These are phyloP conservation scores for Colletotrichum neosansevieriae DNA, from an alignment of 2,329 filamentous ascomycete species.

Conservation along the genomic window DNA sequence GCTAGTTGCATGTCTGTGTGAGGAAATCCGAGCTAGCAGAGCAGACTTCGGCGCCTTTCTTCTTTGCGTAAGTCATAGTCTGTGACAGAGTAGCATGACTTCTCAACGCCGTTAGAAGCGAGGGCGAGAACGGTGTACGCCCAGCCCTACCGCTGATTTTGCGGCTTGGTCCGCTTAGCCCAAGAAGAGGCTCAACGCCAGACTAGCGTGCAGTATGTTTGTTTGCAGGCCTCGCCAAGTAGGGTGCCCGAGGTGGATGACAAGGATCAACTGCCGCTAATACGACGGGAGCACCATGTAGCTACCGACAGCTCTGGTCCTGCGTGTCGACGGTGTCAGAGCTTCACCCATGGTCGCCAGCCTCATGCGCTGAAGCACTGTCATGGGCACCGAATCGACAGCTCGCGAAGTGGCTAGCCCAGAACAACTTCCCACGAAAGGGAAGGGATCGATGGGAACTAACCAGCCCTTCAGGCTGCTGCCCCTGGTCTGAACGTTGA, in stretches of 20 bases:
- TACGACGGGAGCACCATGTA: slow-evolving; percentile 1
- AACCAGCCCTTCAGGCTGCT: not conserved
- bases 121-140: slow-evolving; percentile 7
- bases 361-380: slow-evolving; percentile 7
- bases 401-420: no score
- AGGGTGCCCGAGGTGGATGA: not conserved
- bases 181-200: slow-evolving; percentile 29
- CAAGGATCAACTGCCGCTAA: slow-evolving; percentile 7
- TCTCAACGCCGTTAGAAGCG: not conserved
- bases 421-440: no score
- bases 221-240: not conserved
- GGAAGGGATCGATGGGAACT: not conserved
- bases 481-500: slow-evolving; percentile 16
- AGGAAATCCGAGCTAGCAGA: slow-evolving; percentile 17
- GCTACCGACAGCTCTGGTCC: slow-evolving; percentile 7
- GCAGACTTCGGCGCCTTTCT: slow-evolving; percentile 33
- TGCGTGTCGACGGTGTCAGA: slow-evolving; percentile 11
- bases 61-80: slow-evolving; percentile 30
- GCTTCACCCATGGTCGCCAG: slow-evolving; percentile 6
- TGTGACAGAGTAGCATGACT: slow-evolving; percentile 11
- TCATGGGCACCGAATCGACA: not conserved
- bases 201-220: slow-evolving; percentile 14
- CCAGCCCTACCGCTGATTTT: slow-evolving; percentile 27
- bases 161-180: slow-evolving; percentile 14
- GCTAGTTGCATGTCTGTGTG: slow-evolving; percentile 31